Base-by-base conservation (phyloP, 2,329 filamentous ascomycete genomes). In the Clonostachys solani region DNA sequence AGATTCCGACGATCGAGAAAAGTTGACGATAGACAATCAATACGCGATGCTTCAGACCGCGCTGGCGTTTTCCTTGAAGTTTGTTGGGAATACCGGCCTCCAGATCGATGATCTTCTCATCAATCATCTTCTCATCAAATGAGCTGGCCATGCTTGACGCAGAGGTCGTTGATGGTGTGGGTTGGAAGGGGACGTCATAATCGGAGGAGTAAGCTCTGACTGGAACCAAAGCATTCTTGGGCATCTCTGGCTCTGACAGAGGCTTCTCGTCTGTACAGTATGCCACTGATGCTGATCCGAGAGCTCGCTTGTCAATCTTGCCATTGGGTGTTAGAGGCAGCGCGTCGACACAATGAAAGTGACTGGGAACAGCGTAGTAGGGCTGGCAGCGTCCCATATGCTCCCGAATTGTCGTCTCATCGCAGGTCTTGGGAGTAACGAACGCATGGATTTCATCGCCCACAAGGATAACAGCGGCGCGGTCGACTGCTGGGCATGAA, bases 21-120 rank as follows among this genome's bases (percentile, higher is more conserved):
- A 78, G 68, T 10, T 71, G 67, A 19, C 74, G 66, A 54, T 78
- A 78, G 17, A 74, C 61, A 38, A 68, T 69, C 50, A 75, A 62
- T 38, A 72, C 54, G 43, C 60, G 61, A 54, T 61, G 60, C 9
- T 63, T 56, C 40, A 67, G 47, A 51, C 55, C 62, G 35, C 60
- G 55, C 49, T 49, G 58, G 16, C 52, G 53, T 37, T 64, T 61
- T 18, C 50, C 52, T 16, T 61, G 62, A 18, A 59, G 60, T 54
- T 69, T 70, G 13, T 51, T 49, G 6, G 64, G 62, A 3, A 65
- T 44, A 19, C 51, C 54, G 16, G 52, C 47, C 44, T 49, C 50
- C 40, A 52, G 43, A 43, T 57, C 54, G 46, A 53, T 56, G 41
- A 5, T n/a, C 7, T n/a, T n/a, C 36, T 38, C 36, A 18, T 56